Evolutionary conservation across 2,329 filamentous ascomycete genomes (phyloP), one percentile per base, ranked within the genome.

Genomic region (Aspergillus intermedius): DNA sequence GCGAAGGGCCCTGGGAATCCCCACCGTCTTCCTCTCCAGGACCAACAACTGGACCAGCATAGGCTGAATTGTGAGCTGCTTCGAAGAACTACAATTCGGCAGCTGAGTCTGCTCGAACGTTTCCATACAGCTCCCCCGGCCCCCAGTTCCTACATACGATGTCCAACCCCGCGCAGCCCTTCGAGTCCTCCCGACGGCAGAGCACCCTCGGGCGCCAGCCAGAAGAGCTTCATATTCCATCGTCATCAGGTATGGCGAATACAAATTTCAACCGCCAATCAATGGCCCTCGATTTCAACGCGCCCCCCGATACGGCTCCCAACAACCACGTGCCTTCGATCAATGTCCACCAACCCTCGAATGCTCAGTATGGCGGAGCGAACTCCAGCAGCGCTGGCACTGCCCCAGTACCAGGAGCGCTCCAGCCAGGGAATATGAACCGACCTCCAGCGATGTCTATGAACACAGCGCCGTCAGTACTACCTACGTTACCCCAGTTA

Each of bases 311-410:
- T 54, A 74, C 77, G 47, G 77, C 77, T 59, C 66, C 69, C 48
- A 64, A 68, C 42, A 71, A 65, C 46, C 70, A 73, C 51, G 70
- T 74, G 47, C 78, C 79, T 45, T 75, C 78, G 44, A 80, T 84
- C 62, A 82, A 74, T 59, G 70, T 84, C 44, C 81, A 84, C 55
- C 77, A 82, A 56, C 74, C 76, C n/a, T 74, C 73, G 17, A 70
- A 77, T 21, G 58, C 65, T 25, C 76, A 78, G 51, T 80, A 76
- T 60, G 65, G 70, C 46, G 62, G 59, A 49, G 64, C 67, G 45
- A 70, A 66, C 49, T 63, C 59, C 58, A 68, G 48, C 60, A 68
- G 10, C 22, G 42, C 28, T 19, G 44, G 68, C 41, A 63, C 65
- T 51, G 57, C 43, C 45, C 65, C 71, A 49, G 67, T 86, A 4